Base-by-base conservation (phyloP, 345 rosid genomes). In the Pistacia atlantica region DNA sequence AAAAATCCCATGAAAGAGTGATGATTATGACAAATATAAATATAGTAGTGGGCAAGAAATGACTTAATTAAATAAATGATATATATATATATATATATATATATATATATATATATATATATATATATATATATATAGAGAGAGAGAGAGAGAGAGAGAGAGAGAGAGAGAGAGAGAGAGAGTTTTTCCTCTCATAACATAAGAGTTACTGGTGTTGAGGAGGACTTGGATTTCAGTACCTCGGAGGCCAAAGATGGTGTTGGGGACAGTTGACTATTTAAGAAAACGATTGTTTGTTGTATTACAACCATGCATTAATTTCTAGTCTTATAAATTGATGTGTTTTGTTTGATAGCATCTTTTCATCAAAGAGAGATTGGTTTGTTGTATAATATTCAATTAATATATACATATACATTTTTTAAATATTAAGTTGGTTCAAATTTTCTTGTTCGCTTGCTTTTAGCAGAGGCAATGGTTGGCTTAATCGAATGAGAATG, bases 281-380 rank as follows among this genome's bases (percentile, higher is more conserved):
- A 51, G 78, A 79, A 79, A 84, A 81, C 68, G 83, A 79, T 76
- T 56, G 63, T 64, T 75, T 75, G 68, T 66, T 52, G 73, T 70
- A 62, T 74, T 46, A 38, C 7, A 59, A 12, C 77, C 68, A n/a
- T 13, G 52, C 65, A 35, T 60, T 38, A 16, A 62, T 63, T 25
- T 60, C 12, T 60, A 22, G 5, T 60, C 28, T 10, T 8, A 28
- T 71, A 45, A 20, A 56, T 70, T 33, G 49, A 56, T 52, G 37
- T 25, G n/a, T 14, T 63, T 60, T 63, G 17, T 77, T 77, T 52
- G 77, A 8, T 74, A 52, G 70, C 69, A 35, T 57, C 12, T 20
- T 42, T 58, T 59, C 54, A 71, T 35, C 55, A 22, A 71, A 8
- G 54, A 69, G 60, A 51, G 59, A 69, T 18, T 66, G 76, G 59